Evolutionary conservation across 225 moss, liverwort and hornwort genomes (phyloP), one percentile per base, ranked within the genome.

Genomic region (Pseudisothecium myosuroides): DNA sequence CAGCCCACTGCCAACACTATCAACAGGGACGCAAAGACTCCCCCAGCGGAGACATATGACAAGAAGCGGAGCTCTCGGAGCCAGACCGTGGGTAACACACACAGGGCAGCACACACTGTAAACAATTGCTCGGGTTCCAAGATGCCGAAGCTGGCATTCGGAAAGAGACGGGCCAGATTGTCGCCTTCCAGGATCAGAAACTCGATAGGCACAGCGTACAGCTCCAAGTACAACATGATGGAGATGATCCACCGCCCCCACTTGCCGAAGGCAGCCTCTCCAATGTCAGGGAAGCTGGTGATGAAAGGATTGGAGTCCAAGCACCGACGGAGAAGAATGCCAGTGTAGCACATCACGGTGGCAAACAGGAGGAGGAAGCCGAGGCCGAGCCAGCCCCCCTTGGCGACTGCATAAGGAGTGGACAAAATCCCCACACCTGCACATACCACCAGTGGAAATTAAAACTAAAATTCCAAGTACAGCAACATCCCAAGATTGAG

Each of bases 401-500:
- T 92, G 5, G 97, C 91, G 47, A 94, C 92, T 5, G 97, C 98
- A 31, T 94, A 98, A 22, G 98, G 96, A 49, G 97, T 98, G 61
- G 98, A 98, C 54, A 97, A 87, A 87, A 98, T 96, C n/a, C 98
- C 97, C 89, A 98, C 98, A 76, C 98, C 98, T 98, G 96, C 83
- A 56, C 21, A 41, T 23, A 76, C 36, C 76, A 67, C 67, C 83
- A 87, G 76, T 24, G 85, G 72, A 47, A 88, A 73, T 66, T 23
- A 39, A 50, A 76, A 77, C 31, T 54, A 10, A 50, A 39, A 60
- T 63, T 37, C 18, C 39, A 77, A n/a, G 86, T 23, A 78, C 65
- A 67, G 41, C 17, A 77, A 54, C 5, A 56, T n/a, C 39, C 55
- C 58, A 80, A 63, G 61, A 41, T 78, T 77, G 65, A 77, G 31